phyloP scores from a whole-genome alignment of 2,329 filamentous ascomycete genomes.

The Neoascochyta sp. region DNA sequence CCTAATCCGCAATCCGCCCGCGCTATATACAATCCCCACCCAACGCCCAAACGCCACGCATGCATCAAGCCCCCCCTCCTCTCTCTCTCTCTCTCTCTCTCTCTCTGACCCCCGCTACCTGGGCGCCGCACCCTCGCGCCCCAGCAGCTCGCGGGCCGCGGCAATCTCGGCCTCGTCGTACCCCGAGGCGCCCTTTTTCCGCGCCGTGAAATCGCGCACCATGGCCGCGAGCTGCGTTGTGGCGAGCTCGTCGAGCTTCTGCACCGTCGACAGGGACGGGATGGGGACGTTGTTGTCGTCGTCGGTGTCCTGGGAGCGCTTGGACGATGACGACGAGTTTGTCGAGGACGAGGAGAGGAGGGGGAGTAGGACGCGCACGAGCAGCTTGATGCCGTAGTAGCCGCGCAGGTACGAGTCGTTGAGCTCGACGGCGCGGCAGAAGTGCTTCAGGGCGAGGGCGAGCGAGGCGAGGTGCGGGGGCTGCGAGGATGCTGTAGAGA shows the following conservation, averaged over 20 bases:
- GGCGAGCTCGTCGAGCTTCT: conserved; percentile 67
- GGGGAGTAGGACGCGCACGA: conserved; percentile 44
- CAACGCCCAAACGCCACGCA: too few species aligned
- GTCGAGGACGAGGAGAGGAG: conserved; percentile 29
- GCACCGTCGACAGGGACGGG: conserved; percentile 57
- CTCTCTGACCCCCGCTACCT: too few species aligned
- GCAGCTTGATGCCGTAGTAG: conserved; percentile 85
- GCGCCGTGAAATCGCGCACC: conserved; percentile 58
- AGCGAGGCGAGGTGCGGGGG: conserved; percentile 45
- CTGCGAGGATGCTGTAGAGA: conserved; percentile 48
- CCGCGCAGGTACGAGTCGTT: conserved; percentile 90
- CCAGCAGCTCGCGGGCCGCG: conserved; percentile 65
- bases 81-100: too few species aligned
- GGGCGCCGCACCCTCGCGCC: conserved; percentile 44
- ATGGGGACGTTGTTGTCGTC: conserved; percentile 45
- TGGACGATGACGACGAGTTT: conserved; percentile 19
- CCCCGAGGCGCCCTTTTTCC: conserved; percentile 65
- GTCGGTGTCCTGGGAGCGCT: conserved; percentile 25
- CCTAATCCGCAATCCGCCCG: too few species aligned
- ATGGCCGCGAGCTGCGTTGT: conserved; percentile 75
- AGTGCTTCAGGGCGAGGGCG: conserved; percentile 74
- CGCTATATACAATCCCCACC: too few species aligned
- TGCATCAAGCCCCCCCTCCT: too few species aligned
- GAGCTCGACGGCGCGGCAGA: conserved; percentile 86
- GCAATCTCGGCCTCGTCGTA: conserved; percentile 69